These are phyloP conservation scores for Starmerella lactis-condensi DNA, from an alignment of 805 yeast species.

Conservation along the genomic window DNA sequence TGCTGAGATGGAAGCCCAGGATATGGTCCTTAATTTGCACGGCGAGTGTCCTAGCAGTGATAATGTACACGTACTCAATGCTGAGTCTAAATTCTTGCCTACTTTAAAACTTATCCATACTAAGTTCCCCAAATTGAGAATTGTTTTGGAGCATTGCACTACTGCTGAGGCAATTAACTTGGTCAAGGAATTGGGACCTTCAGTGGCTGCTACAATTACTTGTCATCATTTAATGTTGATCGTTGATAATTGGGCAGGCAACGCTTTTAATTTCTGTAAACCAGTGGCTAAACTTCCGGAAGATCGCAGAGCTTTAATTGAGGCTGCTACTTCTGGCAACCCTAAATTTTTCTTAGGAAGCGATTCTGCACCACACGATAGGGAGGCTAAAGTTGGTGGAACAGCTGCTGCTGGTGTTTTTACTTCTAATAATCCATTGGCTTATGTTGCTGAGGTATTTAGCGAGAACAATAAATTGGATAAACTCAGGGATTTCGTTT, in stretches of 20 bases:
- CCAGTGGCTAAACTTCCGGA: slow-evolving; percentile 90
- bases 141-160: slow-evolving; percentile 88
- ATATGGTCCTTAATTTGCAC: slow-evolving; percentile 69
- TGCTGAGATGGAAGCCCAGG: slow-evolving; percentile 64
- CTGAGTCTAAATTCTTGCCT: slow-evolving; percentile 83
- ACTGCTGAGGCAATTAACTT: slow-evolving; percentile 73
- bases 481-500: slow-evolving; percentile 53
- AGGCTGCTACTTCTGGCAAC: slow-evolving; percentile 80
- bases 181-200: slow-evolving; percentile 45
- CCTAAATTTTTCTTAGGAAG: slow-evolving; percentile 92
- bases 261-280: slow-evolving; percentile 85
- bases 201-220: slow-evolving; percentile 86
- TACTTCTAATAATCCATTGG: slow-evolving; percentile 66
- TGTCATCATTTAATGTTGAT: slow-evolving; percentile 86
- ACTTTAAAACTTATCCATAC: slow-evolving; percentile 58
- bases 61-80: slow-evolving; percentile 78
- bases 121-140: slow-evolving; percentile 72
- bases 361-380: slow-evolving; percentile 94
- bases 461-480: slow-evolving; percentile 46
- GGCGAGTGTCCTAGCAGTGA: slow-evolving; percentile 80
- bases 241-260: slow-evolving; percentile 92
- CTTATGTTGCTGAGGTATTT: slow-evolving; percentile 76
- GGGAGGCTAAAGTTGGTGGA: slow-evolving; percentile 52
- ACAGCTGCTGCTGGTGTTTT: slow-evolving; percentile 98
- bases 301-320: slow-evolving; percentile 62